Percentiles rank a stretch among this genome's conserved stretches.
These are phyloP conservation scores for Zasmidium angulare DNA, from an alignment of 2,329 filamentous ascomycete genomes.

Conservation along the genomic window DNA sequence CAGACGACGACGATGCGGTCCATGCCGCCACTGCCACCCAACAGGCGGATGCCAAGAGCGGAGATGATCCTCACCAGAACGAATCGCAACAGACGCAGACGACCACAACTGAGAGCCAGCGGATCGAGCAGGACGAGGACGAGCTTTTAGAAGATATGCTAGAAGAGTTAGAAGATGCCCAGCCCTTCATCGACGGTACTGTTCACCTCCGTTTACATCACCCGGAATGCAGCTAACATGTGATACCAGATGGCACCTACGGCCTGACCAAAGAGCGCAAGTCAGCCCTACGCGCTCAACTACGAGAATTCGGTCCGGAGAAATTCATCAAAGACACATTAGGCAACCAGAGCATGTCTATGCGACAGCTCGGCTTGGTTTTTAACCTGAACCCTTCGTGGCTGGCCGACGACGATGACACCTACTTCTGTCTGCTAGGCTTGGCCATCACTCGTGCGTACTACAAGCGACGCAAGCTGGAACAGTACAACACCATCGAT, in stretches of 20 bases:
- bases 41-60: background rate
- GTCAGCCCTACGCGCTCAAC: constrained; percentile 24
- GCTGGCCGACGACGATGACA: constrained; percentile 64
- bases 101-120: background rate
- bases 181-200: constrained; percentile 5
- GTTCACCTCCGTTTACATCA: background rate
- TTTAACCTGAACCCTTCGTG: constrained; percentile 74
- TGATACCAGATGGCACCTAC: constrained; percentile 15
- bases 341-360: constrained; percentile 66
- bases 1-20: constrained; percentile 6
- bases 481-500: constrained; percentile 78
- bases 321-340: constrained; percentile 75
- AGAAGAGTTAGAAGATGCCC: background rate
- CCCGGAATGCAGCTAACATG: constrained; percentile 8
- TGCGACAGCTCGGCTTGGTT: constrained; percentile 80
- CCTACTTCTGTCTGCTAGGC: constrained; percentile 68
- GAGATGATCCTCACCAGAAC: background rate
- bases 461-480: constrained; percentile 75
- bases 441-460: constrained; percentile 78
- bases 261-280: constrained; percentile 14
- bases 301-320: constrained; percentile 74
- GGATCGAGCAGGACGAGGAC: background rate
- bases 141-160: background rate
- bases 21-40: background rate
- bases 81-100: background rate